Evolutionary conservation across 169 alveolate genomes (phyloP), one percentile per base, ranked within the genome.

Genomic region (Pseudocohnilembus persalinus): DNA sequence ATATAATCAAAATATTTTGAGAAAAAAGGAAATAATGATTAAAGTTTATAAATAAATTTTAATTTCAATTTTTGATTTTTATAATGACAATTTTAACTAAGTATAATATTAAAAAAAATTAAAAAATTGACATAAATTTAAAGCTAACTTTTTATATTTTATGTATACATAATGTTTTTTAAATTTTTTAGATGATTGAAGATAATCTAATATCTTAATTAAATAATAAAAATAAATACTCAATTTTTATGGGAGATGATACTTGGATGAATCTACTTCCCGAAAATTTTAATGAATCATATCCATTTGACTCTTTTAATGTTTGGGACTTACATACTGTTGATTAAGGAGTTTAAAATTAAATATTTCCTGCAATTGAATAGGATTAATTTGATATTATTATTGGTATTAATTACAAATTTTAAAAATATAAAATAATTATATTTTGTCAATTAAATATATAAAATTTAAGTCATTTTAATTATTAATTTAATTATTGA

Each of bases 181-280:
- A n/a, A n/a, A n/a, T n/a, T n/a, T n/a, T n/a, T n/a, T 27, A 87
- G 92, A 75, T 93, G 31, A 74, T 34, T 73, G 97, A 90, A 33
- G 98, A 95, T 88, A 94, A 92, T 83, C 35, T 95, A n/a, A 63
- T 94, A 30, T 80, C 79, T 31, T 88, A 92, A 76, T 63, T 90
- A 33, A 81, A 88, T 49, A 84, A 84, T 31, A 63, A 81, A 27
- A 83, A 89, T 63, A 78, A 74, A 77, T 85, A 80, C 25, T 76
- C 89, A 29, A 92, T 92, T 25, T 94, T 91, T 72, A 74, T 93
- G 80, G 97, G 97, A 31, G 98, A 96, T 84, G 96, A 93, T 31
- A 91, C 94, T 15, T 96, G 97, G 96, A 86, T 82, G 49, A 89
- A 80, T 24, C 82, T 93, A 49, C 91, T 85, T 83, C 95, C 96